Evolutionary conservation across 768 basidiomycete species (phyloP), one percentile per base, ranked within the genome.

Genomic region (Agrocybe praecox): DNA sequence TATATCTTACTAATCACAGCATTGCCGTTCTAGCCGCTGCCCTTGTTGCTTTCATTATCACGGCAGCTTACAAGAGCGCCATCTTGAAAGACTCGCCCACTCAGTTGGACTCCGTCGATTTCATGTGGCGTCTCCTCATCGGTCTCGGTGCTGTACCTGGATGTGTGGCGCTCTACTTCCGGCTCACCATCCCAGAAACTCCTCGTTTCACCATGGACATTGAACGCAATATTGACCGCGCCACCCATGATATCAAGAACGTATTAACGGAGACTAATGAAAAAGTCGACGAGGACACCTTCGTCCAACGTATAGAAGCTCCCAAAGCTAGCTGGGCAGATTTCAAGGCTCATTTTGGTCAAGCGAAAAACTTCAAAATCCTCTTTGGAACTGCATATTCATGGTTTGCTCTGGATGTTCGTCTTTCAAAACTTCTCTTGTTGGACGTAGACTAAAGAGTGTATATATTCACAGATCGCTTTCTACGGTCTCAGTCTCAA

Each of bases 171-270:
- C 84, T 95, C 49, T 95, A 94, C 78, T 95, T 92, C 88, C 91
- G 94, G 69, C 81, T 95, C 32, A 94, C 93, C 22, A 94, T 96
- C 65, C 92, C 94, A 2, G 93, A 95, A 70, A 95, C 93, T 0
- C 94, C 94, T 23, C 91, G 94, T 61, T 84, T 81, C 71, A 96
- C 94, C 57, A 94, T 95, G 89, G 94, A 96, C 77, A 83, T 96
- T 57, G 92, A 94, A 71, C 80, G 89, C 49, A 94, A 95, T 70
- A 75, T 96, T 44, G 76, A 82, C 40, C 90, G 89, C 67, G 94
- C 92, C 7, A 54, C 84, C 0, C 73, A 79, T 26, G 94, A 95
- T 64, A 90, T 94, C 60, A 80, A 88, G 56, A 78, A 80, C 46
- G 89, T 92, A 54, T 60, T 94, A 46, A 73, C 76, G 18, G 76